Base-by-base conservation (phyloP, 495 filamentous ascomycete genomes). In the Lasiosphaeris hirsuta region DNA sequence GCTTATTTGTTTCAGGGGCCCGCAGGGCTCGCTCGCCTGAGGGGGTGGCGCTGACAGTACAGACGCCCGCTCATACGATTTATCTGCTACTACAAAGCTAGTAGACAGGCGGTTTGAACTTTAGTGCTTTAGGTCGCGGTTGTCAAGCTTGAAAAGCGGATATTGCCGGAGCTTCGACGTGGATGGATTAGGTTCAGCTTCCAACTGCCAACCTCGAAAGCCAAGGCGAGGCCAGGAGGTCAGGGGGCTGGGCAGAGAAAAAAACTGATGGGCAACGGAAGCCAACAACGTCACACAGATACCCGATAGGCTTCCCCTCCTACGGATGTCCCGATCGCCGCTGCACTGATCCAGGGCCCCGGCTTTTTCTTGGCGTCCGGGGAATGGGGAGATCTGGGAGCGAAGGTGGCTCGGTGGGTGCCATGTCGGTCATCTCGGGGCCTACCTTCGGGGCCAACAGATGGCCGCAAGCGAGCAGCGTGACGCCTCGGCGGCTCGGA, bases 281-380 rank as follows among this genome's bases (percentile, higher is more conserved):
- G 51, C 23, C 33, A 44, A 48, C 33, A 40, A 41, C 18, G 61
- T 64, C 10, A 42, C 62, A 64, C 62, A 58, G 52, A 37, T 61
- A 58, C 51, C 61, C 61, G 62, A 64, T 61, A 64, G 58, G 58
- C 54, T 64, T 64, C 54, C 54, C 56, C 46, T 54, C 58, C 43
- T 37, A 51, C 54, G 62, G 58, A 46, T 59, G 54, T 61, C 54
- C 43, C 62, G 62, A 64, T 64, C 62, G 62, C 54, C 51, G 49
- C 30, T 47, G 53, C 48, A 37, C 23, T 45, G 51, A 44, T 43
- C 57, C 51, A 33, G 44, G 41, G 57, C 15, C 51, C 18, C 49
- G 57, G 51, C 14, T 5, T 54, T 38, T 44, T 43, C 51, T 37
- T 42, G 43, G 51, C 43, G 51, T 47, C 57, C 36, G 42, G 53